Evolutionary conservation across 129 eudicot species (phyloP), one percentile per base, ranked within the genome.

Genomic region (Smallanthus sonchifolius): DNA sequence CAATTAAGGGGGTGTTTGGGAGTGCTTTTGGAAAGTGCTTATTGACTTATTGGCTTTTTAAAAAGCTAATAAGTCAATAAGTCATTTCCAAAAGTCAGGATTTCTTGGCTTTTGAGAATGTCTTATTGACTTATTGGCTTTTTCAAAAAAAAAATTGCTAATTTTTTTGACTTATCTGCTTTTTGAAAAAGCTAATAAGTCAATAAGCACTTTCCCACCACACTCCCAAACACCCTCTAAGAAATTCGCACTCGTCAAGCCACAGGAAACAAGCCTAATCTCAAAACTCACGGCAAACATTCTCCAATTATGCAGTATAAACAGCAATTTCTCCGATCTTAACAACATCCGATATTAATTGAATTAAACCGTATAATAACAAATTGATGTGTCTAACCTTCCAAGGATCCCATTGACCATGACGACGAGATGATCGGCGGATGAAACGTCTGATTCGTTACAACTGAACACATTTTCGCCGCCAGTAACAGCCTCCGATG

Each of bases 401-500:
- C 98, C 98, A 55, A 92, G 89, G 72, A 92, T 94, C 10, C 99
- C 99, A 78, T 94, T 92, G 16, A 94, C 88, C 96, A 91, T 91
- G 34, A 94, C 86, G 20, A 94, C 99, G 20, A 94, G 93, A 85
- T 94, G 99, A 91, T 94, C 97, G 55, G 96, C 97, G 3, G 97
- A 77, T 1, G 83, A 77, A 36, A 77, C 91, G 70, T 92, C 84
- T 10, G 85, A 84, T 14, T 61, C 69, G 38, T 87, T 65, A 73
- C 70, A 76, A 51, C 94, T 91, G 80, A 77, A 88, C 2, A 94
- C 84, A 67, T 94, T 89, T 77, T 91, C 86, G 32, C 87, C 96
- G 24, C 96, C 95, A 49, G 80, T 54, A 1, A 52, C 88, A 9
- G 91, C 47, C 7, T 86, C 97, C 63, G 97, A 80, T 49, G 92